These are phyloP conservation scores for Colletotrichum shisoi DNA, from an alignment of 2,329 filamentous ascomycete genomes.

Conservation along the genomic window DNA sequence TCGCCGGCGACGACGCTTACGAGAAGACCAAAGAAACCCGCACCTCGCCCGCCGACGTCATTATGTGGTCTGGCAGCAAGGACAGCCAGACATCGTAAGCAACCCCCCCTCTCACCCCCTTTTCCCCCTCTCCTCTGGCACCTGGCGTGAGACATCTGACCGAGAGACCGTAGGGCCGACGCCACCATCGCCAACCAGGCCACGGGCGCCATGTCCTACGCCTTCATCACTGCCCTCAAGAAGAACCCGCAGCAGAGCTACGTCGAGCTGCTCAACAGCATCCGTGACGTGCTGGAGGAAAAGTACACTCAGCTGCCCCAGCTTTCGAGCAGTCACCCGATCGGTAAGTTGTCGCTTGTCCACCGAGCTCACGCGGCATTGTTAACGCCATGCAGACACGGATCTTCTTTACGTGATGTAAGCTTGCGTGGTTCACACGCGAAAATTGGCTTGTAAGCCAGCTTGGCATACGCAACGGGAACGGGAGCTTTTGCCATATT, in stretches of 20 bases:
- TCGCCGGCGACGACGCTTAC: constrained; percentile 78
- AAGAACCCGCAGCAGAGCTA: constrained; percentile 97
- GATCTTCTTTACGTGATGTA: constrained; percentile 37
- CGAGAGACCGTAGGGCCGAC: constrained; percentile 70
- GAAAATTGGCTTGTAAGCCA: not conserved
- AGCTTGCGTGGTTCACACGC: not conserved
- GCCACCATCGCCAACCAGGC: constrained; percentile 87
- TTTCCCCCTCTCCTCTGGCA: not conserved
- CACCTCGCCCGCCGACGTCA: constrained; percentile 91
- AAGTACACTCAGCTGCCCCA: constrained; percentile 97
- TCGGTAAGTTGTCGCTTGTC: constrained; percentile 69
- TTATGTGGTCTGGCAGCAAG: constrained; percentile 98
- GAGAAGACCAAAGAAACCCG: constrained; percentile 85
- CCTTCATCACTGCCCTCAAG: constrained; percentile 89
- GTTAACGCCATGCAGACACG: constrained; percentile 22
- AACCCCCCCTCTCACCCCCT: no score
- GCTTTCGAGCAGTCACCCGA: constrained; percentile 91
- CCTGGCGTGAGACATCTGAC: constrained; percentile 1
- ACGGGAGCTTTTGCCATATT: not conserved
- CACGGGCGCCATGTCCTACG: constrained; percentile 98
- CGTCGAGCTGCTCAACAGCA: constrained; percentile 92
- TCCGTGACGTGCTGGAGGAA: constrained; percentile 83
- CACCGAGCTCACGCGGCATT: not conserved
- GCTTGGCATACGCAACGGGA: constrained; percentile 4
- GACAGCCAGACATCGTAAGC: constrained; percentile 85